Evolutionary conservation across 768 basidiomycete species (phyloP).

Genomic region (Nevesoporus exiguus): DNA sequence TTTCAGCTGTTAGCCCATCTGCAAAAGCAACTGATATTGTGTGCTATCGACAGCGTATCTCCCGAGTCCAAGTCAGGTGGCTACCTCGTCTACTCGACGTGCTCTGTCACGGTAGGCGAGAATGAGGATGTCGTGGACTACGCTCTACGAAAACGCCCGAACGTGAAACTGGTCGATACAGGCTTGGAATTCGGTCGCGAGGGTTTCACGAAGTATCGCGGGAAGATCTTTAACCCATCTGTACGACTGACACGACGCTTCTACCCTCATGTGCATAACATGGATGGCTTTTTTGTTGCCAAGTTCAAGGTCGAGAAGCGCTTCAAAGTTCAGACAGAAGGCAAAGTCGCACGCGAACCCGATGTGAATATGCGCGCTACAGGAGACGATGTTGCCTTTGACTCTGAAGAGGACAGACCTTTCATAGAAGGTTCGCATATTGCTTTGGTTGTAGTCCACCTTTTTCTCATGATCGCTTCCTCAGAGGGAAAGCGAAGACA

Average conservation of each 20-base stretch:
- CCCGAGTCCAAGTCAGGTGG: slow-evolving; percentile 90
- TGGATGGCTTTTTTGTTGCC: slow-evolving; percentile 99
- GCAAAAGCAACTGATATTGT: slow-evolving; percentile 97
- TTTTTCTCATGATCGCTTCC: slow-evolving; percentile 4
- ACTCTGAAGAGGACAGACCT: slow-evolving; percentile 70
- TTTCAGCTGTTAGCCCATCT: slow-evolving; percentile 95
- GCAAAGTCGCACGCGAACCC: slow-evolving; percentile 22
- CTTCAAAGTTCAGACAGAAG: slow-evolving; percentile 42
- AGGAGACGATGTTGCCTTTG: slow-evolving; percentile 49
- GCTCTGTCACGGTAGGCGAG: slow-evolving; percentile 97
- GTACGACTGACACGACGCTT: slow-evolving; percentile 82
- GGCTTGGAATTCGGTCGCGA: slow-evolving; percentile 91
- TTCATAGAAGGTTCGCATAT: slow-evolving; percentile 72
- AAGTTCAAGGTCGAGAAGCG: slow-evolving; percentile 95
- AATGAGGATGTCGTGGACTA: slow-evolving; percentile 99
- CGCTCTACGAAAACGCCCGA: slow-evolving; percentile 89
- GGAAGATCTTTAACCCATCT: slow-evolving; percentile 82
- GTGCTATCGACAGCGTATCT: slow-evolving; percentile 94
- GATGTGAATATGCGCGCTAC: slow-evolving; percentile 26
- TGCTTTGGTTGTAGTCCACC: neutral
- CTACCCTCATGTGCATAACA: slow-evolving; percentile 98
- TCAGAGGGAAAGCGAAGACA: slow-evolving; percentile 70
- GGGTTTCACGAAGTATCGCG: slow-evolving; percentile 87
- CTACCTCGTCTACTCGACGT: slow-evolving; percentile 96
- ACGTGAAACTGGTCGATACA: slow-evolving; percentile 88